Evolutionary conservation across 139 green algal species (phyloP).

Genomic region (Picochlorum sp.): DNA sequence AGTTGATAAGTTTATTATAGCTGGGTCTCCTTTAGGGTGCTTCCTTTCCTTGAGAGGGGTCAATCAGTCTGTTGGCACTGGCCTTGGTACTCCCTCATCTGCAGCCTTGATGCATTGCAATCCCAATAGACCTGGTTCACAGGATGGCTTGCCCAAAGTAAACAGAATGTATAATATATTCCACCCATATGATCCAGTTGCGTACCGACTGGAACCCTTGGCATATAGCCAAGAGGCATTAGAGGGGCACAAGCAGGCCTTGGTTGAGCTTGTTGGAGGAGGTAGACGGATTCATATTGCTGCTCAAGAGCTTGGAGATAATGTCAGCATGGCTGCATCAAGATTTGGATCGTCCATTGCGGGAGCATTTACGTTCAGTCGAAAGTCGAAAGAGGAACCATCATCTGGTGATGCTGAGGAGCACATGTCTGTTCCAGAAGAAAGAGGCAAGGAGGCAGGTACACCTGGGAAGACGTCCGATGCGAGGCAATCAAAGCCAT

Average conservation of each 20-base stretch:
- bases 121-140: constrained; percentile 1
- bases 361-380: constrained; percentile 14
- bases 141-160: constrained; percentile 46
- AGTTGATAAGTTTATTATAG: constrained; percentile 55
- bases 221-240: not conserved
- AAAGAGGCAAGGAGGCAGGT: not conserved
- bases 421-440: not conserved
- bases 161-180: constrained; percentile 54
- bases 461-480: not conserved
- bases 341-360: constrained; percentile 21
- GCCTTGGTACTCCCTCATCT: constrained; percentile 28
- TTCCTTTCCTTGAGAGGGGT: constrained; percentile 60
- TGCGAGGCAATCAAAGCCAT: not conserved
- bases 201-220: constrained; percentile 58
- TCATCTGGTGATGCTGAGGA: not conserved
- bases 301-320: constrained; percentile 30
- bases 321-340: constrained; percentile 29
- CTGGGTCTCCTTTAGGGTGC: constrained; percentile 61
- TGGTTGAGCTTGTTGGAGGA: constrained; percentile 23
- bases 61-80: constrained; percentile 14
- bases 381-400: not conserved
- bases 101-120: constrained; percentile 11
- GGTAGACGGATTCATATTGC: constrained; percentile 49
- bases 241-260: constrained; percentile 4
- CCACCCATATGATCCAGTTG: constrained; percentile 66